Evolutionary conservation across 192 early-diverging fungal species (phyloP).

Genomic region (Neocallimastix lanati): DNA sequence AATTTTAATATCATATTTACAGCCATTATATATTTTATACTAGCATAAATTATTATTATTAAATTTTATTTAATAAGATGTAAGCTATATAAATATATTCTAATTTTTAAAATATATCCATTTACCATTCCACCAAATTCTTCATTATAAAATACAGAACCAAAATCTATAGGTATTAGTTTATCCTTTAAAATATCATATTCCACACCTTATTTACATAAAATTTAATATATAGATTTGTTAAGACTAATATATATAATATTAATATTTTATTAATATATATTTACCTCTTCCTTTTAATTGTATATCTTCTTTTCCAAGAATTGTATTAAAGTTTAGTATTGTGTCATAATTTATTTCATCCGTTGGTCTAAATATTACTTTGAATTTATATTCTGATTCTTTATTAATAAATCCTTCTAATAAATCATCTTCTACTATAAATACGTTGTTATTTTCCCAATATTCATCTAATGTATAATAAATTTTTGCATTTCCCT

Average conservation of each 20-base stretch:
- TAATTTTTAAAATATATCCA: background rate
- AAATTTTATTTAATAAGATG: too few relatives aligned
- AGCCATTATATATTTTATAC: background rate
- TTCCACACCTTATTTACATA: background rate
- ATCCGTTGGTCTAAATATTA: background rate
- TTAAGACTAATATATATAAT: too few relatives aligned
- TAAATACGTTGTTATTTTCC: background rate
- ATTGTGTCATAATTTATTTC: background rate
- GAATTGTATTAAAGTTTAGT: background rate
- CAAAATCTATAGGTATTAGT: background rate
- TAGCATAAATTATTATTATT: too few relatives aligned
- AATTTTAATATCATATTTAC: background rate
- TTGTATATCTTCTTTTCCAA: background rate
- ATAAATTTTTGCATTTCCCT: background rate
- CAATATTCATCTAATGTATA: background rate
- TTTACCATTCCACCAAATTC: background rate
- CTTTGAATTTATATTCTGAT: background rate
- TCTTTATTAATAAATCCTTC: background rate
- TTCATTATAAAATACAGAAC: background rate
- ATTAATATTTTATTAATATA: background rate
- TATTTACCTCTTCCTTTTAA: background rate
- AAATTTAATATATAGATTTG: too few relatives aligned
- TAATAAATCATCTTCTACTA: background rate
- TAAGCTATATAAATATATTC: background rate
- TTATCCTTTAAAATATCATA: background rate